Conservation (phyloP, 495 filamentous ascomycete genomes). For the Penicillium macrosclerotiorum region DNA sequence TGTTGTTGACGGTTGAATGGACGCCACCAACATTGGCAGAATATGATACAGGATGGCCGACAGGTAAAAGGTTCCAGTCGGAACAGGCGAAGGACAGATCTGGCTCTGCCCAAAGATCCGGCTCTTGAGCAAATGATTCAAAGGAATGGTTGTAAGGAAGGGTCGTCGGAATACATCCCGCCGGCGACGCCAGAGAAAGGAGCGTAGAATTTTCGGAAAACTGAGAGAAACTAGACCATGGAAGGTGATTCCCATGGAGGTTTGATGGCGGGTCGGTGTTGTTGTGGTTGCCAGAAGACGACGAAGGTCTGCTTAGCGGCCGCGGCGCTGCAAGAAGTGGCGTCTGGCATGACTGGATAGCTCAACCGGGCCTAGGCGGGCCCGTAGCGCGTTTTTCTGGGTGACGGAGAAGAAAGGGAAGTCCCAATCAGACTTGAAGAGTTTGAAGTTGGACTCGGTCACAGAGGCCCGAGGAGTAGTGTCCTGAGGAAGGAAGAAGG, state of each 20-base stretch:
- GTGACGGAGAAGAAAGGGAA: background rate
- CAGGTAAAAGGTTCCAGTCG: conserved; percentile 28
- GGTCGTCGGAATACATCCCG: conserved; percentile 14
- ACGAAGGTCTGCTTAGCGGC: conserved; percentile 14
- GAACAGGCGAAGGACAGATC: conserved; percentile 22
- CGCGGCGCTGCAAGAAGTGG: conserved; percentile 20
- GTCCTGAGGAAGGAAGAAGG: conserved; percentile 26
- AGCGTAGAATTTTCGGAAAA: conserved; percentile 8
- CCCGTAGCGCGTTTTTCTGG: conserved; percentile 19
- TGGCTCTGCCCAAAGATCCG: conserved; percentile 26
- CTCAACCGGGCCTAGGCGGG: conserved; percentile 30
- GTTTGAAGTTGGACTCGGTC: conserved; percentile 16
- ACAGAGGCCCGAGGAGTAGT: conserved; percentile 14
- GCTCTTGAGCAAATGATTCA: conserved; percentile 19
- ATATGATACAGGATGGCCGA: conserved; percentile 10
- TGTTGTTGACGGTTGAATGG: conserved; percentile 13
- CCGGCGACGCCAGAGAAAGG: conserved; percentile 16
- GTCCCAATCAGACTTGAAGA: background rate
- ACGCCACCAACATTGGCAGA: conserved; percentile 12
- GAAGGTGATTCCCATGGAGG: conserved; percentile 16
- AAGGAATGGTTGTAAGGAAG: conserved; percentile 18
- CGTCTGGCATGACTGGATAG: conserved; percentile 27
- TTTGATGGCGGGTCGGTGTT: conserved; percentile 13
- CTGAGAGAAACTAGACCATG: conserved; percentile 15
- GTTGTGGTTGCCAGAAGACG: conserved; percentile 20